phyloP scores from a whole-genome alignment of 306 rosid genomes.

The Pachyrhizus erosus region DNA sequence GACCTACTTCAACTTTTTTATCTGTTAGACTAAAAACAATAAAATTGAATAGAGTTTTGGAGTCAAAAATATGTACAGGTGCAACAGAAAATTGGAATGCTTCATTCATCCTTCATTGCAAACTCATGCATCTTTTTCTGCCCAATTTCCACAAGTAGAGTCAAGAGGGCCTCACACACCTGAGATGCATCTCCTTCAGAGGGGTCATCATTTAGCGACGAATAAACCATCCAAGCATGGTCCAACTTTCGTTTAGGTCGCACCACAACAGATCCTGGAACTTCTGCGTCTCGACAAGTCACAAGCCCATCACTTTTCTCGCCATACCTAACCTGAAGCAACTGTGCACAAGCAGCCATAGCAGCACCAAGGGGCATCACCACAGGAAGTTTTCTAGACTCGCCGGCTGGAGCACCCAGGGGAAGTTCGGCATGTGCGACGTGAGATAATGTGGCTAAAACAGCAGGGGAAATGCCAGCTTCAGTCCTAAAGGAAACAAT shows the following conservation, averaged over 20 bases:
- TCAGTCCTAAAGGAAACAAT: slow-evolving; percentile 84
- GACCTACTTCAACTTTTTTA: slow-evolving; percentile 23
- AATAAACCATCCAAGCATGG: slow-evolving; percentile 99
- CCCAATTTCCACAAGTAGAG: slow-evolving; percentile 79
- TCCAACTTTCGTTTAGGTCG: slow-evolving; percentile 81
- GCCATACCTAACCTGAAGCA: slow-evolving; percentile 80
- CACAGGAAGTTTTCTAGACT: slow-evolving; percentile 78
- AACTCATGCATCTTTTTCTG: slow-evolving; percentile 68
- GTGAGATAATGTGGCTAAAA: slow-evolving; percentile 78
- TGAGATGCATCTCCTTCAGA: slow-evolving; percentile 86
- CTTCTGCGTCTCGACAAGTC: slow-evolving; percentile 89
- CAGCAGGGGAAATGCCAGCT: slow-evolving; percentile 84
- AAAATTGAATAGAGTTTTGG: slow-evolving; percentile 36
- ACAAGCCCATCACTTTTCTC: slow-evolving; percentile 98
- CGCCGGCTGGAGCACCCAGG: slow-evolving; percentile 56
- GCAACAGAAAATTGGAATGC: not conserved
- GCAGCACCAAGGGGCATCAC: slow-evolving; percentile 94
- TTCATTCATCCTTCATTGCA: slow-evolving; percentile 75
- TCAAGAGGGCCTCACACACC: slow-evolving; percentile 94
- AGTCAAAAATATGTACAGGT: slow-evolving; percentile 36
- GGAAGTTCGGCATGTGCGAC: slow-evolving; percentile 96
- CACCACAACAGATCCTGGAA: slow-evolving; percentile 90
- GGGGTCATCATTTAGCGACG: slow-evolving; percentile 67
- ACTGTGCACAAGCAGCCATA: slow-evolving; percentile 97
- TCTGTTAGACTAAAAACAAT: slow-evolving; percentile 11